Evolutionary conservation across 2,329 filamentous ascomycete genomes (phyloP), one percentile per base, ranked within the genome.

Genomic region (Tolypocladium amazonense): DNA sequence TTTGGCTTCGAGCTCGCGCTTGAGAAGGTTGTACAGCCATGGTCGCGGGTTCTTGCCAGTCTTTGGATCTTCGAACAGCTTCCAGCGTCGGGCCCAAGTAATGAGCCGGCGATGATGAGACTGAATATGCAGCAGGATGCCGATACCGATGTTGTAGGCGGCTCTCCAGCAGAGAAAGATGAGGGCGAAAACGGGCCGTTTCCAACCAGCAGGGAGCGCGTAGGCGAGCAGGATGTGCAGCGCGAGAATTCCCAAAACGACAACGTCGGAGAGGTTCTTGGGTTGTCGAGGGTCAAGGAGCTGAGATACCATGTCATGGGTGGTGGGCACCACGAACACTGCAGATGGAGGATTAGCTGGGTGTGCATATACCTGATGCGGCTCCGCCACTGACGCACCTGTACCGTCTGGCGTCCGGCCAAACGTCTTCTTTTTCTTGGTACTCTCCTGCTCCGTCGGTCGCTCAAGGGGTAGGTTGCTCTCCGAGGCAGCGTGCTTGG

Each of bases 261-360:
- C 71, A 60, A 86, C 76, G 74, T 99, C 94, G 62, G 92, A 94
- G 45, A 95, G 73, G 72, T 97, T 97, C 80, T 99, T 99, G 58
- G 94, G 92, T 72, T 97, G 89, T 65, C 89, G 89, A 57, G 94
- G 94, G 68, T 95, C 94, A 67, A 99, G 85, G 59, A 99, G 83
- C 77, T 97, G 94, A 57, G 93, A 96, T 67, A 99, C 93, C 94
- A 99, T 97, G 77, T 99, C 94, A 80, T 97, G 92, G 60, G 94
- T 99, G 63, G 91, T 88, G 56, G 94, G 94, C 59, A 99, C 94
- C 61, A 91, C 88, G 72, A 99, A 99, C 68, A 96, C 94, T 97
- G 69, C 37, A 23, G 50, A 58, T 33, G 45, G 58, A 45, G 43
- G 56, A 41, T 61, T 57, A 62, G 55, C 41, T 11, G 58, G 39